These are phyloP conservation scores for Komagataella mondaviorum DNA, from an alignment of 805 yeast genomes.

Conservation along the genomic window DNA sequence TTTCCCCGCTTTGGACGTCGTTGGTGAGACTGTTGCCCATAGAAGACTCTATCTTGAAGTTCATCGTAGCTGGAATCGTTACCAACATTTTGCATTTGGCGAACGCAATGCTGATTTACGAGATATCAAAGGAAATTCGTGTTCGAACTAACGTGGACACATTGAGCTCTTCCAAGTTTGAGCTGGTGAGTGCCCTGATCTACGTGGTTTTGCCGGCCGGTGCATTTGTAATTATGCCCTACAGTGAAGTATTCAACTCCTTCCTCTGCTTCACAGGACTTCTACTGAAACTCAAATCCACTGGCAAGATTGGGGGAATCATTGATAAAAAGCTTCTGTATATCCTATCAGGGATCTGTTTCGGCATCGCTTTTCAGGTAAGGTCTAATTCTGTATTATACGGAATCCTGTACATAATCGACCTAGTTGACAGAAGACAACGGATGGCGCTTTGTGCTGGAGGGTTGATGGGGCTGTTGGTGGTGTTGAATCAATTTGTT, in stretches of 20 bases:
- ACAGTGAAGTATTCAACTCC: slow-evolving; percentile 66
- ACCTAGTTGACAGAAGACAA: slow-evolving; percentile 19
- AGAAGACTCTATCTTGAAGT: slow-evolving; percentile 26
- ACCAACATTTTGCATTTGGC: slow-evolving; percentile 40
- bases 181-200: slow-evolving; percentile 23
- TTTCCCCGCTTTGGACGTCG: slow-evolving; percentile 66
- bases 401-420: slow-evolving; percentile 55
- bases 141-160: slow-evolving; percentile 2
- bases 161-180: slow-evolving; percentile 6
- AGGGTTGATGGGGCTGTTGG: slow-evolving; percentile 27
- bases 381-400: slow-evolving; percentile 68
- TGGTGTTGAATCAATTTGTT: slow-evolving; percentile 30
- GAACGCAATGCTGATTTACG: slow-evolving; percentile 33
- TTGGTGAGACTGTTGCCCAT: slow-evolving; percentile 13
- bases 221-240: slow-evolving; percentile 58
- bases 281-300: slow-evolving; percentile 20
- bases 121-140: slow-evolving; percentile 23
- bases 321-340: slow-evolving; percentile 11
- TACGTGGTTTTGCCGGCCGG: slow-evolving; percentile 69
- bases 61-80: slow-evolving; percentile 32
- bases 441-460: slow-evolving; percentile 41
- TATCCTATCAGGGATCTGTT: slow-evolving; percentile 35
- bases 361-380: slow-evolving; percentile 45
- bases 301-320: background rate
- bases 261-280: slow-evolving; percentile 45